Conservation (phyloP, 805 yeast genomes). For the Blastobotrys peoriensis region DNA sequence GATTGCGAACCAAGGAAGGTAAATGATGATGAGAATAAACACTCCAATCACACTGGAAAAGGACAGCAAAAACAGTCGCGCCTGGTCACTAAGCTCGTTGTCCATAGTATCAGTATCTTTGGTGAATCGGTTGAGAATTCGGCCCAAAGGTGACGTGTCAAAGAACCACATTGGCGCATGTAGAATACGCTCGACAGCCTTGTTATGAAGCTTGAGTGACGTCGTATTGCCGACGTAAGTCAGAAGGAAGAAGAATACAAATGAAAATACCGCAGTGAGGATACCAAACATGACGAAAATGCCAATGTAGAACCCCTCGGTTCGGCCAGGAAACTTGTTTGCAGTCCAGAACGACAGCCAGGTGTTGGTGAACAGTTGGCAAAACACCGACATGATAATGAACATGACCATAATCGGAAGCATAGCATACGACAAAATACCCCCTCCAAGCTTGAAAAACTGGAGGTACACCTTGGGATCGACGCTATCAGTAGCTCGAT, state of each 20-base stretch:
- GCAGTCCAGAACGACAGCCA: conserved; percentile 84
- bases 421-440: conserved; percentile 30
- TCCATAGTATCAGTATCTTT: conserved; percentile 83
- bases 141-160: conserved; percentile 84
- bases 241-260: conserved; percentile 36
- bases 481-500: conserved; percentile 26
- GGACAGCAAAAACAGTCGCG: conserved; percentile 55
- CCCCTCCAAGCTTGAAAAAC: conserved; percentile 53
- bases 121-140: conserved; percentile 79
- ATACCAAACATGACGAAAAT: conserved; percentile 47
- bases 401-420: conserved; percentile 35
- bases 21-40: conserved; percentile 57
- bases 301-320: conserved; percentile 64
- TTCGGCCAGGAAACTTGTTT: conserved; percentile 41
- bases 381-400: conserved; percentile 48
- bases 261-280: conserved; percentile 46
- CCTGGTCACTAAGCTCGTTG: conserved; percentile 67
- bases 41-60: conserved; percentile 54
- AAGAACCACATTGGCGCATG: conserved; percentile 78
- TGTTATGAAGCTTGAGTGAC: conserved; percentile 51
- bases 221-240: conserved; percentile 46
- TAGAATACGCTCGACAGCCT: conserved; percentile 53
- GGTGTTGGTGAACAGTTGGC: conserved; percentile 41
- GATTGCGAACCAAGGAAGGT: conserved; percentile 71
- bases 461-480: conserved; percentile 41